These are phyloP conservation scores for Rubia tinctorum DNA, from an alignment of 305 asterid genomes.

Conservation along the genomic window DNA sequence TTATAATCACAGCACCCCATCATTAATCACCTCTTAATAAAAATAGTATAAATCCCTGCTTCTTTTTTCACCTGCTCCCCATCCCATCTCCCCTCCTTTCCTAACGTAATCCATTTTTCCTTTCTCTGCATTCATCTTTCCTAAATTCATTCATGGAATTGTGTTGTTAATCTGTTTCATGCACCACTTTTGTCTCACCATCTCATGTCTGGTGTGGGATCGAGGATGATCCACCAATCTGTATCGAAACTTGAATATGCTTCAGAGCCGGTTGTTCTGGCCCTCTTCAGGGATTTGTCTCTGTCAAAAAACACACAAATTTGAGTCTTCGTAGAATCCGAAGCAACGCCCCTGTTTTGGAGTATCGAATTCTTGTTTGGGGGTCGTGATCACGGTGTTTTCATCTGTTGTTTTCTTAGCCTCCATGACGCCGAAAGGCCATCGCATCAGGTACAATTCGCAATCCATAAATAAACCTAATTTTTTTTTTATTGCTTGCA, in stretches of 20 bases:
- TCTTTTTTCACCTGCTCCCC: neutral
- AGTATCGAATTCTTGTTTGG: neutral
- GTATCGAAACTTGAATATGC: neutral
- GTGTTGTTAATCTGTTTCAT: slow-evolving; percentile 1
- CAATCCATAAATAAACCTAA: neutral
- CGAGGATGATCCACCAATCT: neutral
- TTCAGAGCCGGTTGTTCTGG: too few species aligned
- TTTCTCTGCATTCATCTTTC: neutral
- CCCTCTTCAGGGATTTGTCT: too few species aligned
- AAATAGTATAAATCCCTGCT: too few species aligned
- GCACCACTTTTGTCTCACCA: neutral
- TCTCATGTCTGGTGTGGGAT: neutral
- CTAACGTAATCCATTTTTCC: slow-evolving; percentile 7
- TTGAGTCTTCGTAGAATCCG: slow-evolving; percentile 11
- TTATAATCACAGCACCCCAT: too few species aligned
- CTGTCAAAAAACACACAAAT: neutral
- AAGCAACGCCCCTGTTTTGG: neutral
- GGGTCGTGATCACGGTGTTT: neutral
- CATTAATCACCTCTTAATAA: too few species aligned
- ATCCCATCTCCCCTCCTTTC: neutral
- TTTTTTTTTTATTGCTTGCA: neutral
- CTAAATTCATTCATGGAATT: too few species aligned
- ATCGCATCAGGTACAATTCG: neutral
- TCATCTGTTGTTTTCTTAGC: neutral
- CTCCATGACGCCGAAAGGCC: neutral